A percentile compares a stretch with the other conserved stretches of the same genome.
phyloP scores from a whole-genome alignment of 441 rosid species.

The Sinapis alba region DNA sequence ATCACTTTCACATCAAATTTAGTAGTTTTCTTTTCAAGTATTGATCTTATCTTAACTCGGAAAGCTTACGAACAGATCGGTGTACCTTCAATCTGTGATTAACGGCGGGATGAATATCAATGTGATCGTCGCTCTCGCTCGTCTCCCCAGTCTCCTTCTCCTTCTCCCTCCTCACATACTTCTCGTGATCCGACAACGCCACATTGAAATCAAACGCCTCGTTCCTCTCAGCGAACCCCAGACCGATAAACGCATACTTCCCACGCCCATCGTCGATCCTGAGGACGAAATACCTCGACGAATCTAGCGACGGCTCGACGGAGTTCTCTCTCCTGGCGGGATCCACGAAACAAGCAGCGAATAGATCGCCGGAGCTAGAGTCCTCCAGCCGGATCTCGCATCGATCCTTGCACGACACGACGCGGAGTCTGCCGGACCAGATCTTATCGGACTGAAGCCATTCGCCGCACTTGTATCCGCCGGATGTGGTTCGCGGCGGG shows the following conservation, averaged over 20 bases:
- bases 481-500: conserved; percentile 94
- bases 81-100: conserved; percentile 92
- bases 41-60: background rate
- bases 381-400: conserved; percentile 99
- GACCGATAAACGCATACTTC: conserved; percentile 93
- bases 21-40: background rate
- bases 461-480: conserved; percentile 98
- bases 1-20: background rate
- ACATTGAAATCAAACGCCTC: conserved; percentile 99
- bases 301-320: conserved; percentile 94
- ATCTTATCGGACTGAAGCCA: conserved; percentile 99
- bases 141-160: conserved; percentile 78
- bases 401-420: conserved; percentile 89
- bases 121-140: conserved; percentile 63
- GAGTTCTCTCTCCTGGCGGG: conserved; percentile 88
- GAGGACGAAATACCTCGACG: conserved; percentile 94
- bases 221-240: conserved; percentile 92
- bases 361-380: conserved; percentile 84
- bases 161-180: conserved; percentile 78
- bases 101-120: conserved; percentile 96
- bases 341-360: conserved; percentile 89
- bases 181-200: conserved; percentile 95
- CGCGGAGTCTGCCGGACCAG: conserved; percentile 97
- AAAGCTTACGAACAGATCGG: background rate
- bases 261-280: conserved; percentile 94